Base-by-base conservation (phyloP, 495 filamentous ascomycete genomes). In the Penicillium crystallinum region DNA sequence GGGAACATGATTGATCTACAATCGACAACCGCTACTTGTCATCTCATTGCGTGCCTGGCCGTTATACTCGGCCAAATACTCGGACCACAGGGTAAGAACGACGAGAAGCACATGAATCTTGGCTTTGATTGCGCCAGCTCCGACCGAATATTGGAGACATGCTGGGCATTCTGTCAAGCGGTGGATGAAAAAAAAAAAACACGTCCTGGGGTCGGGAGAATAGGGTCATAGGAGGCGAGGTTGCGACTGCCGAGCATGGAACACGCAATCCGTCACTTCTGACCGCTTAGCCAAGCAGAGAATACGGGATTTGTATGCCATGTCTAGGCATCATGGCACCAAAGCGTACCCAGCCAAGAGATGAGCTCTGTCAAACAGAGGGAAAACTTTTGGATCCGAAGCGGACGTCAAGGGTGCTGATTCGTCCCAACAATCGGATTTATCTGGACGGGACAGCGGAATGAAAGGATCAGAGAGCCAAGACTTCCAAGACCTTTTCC, bases 381-480 rank as follows among this genome's bases (percentile, higher is more conserved):
- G 31, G 38, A 25, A 42, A 50, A 22, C 19, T 25, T 23, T 11
- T 7, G 36, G 19, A 33, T 14, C 19, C n/a, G 29, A 47, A 36
- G 44, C 46, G 37, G 37, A 25, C 22, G 9, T 33, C 19, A 12
- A 15, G 21, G 9, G 19, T 12, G 18, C 11, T 50, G 48, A 50
- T 42, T 50, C 48, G 48, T 27, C 21, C 0, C 29, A 0, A 41
- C 23, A 18, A 25, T 25, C 35, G 11, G 41, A 40, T 51, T 56
- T 37, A 21, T 35, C 36, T 45, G 15, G 29, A 34, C 46, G 52
- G 41, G 48, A 49, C 25, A 53, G 55, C 51, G 55, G 46, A 58
- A 54, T 46, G 46, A 40, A 46, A 50, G 49, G 43, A 35, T 7
- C 21, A 22, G 34, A 36, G 10, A 42, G 54, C 48, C 54, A 56